Evolutionary conservation across 352 stramenopile species (phyloP), one percentile per base, ranked within the genome.

Genomic region (Pythium utonaiense): DNA sequence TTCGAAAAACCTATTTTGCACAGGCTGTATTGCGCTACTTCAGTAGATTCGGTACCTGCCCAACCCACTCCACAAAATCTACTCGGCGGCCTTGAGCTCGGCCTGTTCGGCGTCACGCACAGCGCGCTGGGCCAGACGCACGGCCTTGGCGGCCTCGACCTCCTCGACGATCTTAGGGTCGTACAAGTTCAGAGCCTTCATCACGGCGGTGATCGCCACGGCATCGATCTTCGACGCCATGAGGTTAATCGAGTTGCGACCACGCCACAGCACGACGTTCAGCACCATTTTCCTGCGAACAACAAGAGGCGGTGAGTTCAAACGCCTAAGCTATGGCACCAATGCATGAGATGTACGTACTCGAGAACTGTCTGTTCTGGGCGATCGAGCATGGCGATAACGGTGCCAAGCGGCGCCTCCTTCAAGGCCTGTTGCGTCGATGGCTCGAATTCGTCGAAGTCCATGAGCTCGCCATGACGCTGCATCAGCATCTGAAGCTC

Each of bases 401-500:
- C 76, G 55, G 83, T 96, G 41, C 86, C 86, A n/a, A 94, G 72
- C 0, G 83, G 66, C 34, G 83, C 63, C 16, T 78, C 64, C 17
- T 77, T 73, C 22, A 96, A 73, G 34, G 81, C 74, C 50, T 80
- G 61, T 12, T 60, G 61, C 0, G 79, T 87, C 4, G 51, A 34
- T 9, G 73, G 65, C 41, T 88, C 80, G 53, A 96, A 93, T 41
- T 94, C 84, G 53, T 92, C 78, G 47, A 90, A 96, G 59, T 91
- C 77, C 12, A 96, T 59, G 22, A 96, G 71, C 38, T 96, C 83
- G 38, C 83, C 86, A 33, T 91, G 75, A 25, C 84, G 78, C 57
- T 93, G 83, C 21, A 96, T 64, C 66, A 96, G 68, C 78, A 93
- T 91, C 68, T 96, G 86, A 57, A 96, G 86, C 44, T 96, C 86